Evolutionary conservation across 192 early-diverging fungal species (phyloP), one percentile per base, ranked within the genome.

Genomic region (Backusella tarrabulga): DNA sequence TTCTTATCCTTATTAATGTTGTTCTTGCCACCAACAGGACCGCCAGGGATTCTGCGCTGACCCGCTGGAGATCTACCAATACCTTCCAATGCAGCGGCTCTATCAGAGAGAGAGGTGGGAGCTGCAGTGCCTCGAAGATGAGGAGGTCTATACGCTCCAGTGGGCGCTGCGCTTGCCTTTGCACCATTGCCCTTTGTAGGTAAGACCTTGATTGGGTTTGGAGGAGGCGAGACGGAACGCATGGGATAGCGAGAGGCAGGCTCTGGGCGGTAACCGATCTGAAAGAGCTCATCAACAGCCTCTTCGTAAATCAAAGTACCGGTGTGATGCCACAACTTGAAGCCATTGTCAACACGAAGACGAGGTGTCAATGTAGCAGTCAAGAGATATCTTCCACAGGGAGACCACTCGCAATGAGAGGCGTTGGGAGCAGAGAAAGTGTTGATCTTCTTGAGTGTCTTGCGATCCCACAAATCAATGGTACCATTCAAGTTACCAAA

Each of bases 311-410:
- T 91, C 68, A 97, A 82, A 0, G 91, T 88, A 29, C 97, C 97
- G 3, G 92, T 91, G 82, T 97, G 95, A 83, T 99, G 98, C 96
- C 96, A 99, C 75, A 99, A 89, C 66, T 94, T 94, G 82, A 95
- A 94, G 14, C 97, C 97, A 77, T 99, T 99, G 83, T 99, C 98
- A 38, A 99, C 98, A 77, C 97, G 94, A 77, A 99, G 86, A 67
- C 97, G 92, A 35, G 93, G 92, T 73, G 97, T 97, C 44, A 98
- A 85, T 6, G 94, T 99, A 41, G 97, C 91, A 15, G 97, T 95
- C 88, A 99, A 86, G 78, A 99, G 87, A 83, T 96, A 93, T 15
- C 94, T 89, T 77, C 97, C 96, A 84, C 97, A 93, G 40, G 98
- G 96, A 52, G 89, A 90, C 98, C 98, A 99, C 76, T 93, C 90